phyloP scores from a whole-genome alignment of 768 basidiomycete genomes.

The Amanita muscaria region DNA sequence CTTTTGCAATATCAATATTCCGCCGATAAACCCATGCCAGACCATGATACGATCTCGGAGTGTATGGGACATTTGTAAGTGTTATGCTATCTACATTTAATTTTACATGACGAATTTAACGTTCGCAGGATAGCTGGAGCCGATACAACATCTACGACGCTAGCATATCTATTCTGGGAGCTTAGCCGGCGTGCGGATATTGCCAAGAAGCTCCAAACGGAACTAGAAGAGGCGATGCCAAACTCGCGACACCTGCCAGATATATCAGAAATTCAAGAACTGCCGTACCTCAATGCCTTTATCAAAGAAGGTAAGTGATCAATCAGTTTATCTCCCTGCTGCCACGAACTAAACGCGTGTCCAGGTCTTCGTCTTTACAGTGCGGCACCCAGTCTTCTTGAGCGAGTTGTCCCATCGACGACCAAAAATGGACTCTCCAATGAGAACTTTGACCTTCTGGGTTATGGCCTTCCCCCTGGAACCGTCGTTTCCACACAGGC shows the following conservation, averaged over 20 bases:
- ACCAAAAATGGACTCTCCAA: conserved; percentile 43
- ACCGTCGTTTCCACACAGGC: conserved; percentile 71
- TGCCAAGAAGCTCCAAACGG: conserved; percentile 56
- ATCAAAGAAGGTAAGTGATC: conserved; percentile 50
- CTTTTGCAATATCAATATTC: conserved; percentile 55
- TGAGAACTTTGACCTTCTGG: conserved; percentile 71
- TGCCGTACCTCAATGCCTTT: conserved; percentile 49
- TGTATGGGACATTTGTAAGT: conserved; percentile 73
- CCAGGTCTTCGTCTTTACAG: conserved; percentile 66
- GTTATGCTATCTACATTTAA: too few species aligned
- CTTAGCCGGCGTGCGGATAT: conserved; percentile 66
- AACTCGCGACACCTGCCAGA: conserved; percentile 55
- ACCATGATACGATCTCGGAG: conserved; percentile 71
- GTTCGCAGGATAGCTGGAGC: conserved; percentile 60
- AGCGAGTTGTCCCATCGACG: conserved; percentile 66
- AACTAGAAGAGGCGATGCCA: conserved; percentile 65
- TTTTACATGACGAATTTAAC: background rate
- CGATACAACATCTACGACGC: conserved; percentile 66
- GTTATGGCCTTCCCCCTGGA: conserved; percentile 71
- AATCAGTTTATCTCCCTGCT: background rate
- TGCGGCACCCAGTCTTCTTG: conserved; percentile 63
- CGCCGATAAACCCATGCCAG: conserved; percentile 48
- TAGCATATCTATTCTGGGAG: conserved; percentile 75
- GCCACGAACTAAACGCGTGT: conserved; percentile 2
- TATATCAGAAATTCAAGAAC: conserved; percentile 44